Evolutionary conservation across 371 early-diverging fungal genomes (phyloP), one percentile per base, ranked within the genome.

Genomic region (Mucor indicus): DNA sequence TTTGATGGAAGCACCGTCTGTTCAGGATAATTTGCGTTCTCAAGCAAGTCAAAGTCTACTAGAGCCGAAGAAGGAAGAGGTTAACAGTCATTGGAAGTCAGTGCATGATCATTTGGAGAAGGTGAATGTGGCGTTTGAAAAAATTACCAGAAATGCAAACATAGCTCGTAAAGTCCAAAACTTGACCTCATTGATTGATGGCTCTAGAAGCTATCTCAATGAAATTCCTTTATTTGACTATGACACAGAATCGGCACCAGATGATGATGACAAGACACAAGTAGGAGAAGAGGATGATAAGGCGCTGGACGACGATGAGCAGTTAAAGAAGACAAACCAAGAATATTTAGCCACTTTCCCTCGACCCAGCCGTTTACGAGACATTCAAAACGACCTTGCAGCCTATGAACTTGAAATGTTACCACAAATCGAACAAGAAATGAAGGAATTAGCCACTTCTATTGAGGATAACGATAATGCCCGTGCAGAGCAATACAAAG

Each of bases 161-260:
- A 56, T 73, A 17, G 65, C 61, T 8, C 65, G 66, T 7, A 55
- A 64, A 35, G 64, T 78, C 32, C 75, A 75, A 41, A 49, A 56
- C 2, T 38, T 72, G 2, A 54, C 70, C 47, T 38, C 30, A 5
- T 37, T 60, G 7, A 40, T 75, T n/a, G 65, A 64, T n/a, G 68
- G 67, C n/a, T 50, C 51, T 1, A 64, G 62, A 36, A 72, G 65
- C 1, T 45, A 53, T 30, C 22, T 56, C 3, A 22, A 44, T 20
- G 30, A 41, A 15, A 32, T 50, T 17, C 38, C 38, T 11, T 19
- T 52, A 11, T 33, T 38, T 32, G 52, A 44, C 32, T 38, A 36
- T 10, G 52, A 51, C 31, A 29, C 38, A 2, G 32, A 15, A 5
- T 19, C 27, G 4, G 30, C 27, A 9, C 16, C 12, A 6, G 24